Conservation (phyloP, 1,284 basidiomycete genomes). For the Athelia sp. region DNA sequence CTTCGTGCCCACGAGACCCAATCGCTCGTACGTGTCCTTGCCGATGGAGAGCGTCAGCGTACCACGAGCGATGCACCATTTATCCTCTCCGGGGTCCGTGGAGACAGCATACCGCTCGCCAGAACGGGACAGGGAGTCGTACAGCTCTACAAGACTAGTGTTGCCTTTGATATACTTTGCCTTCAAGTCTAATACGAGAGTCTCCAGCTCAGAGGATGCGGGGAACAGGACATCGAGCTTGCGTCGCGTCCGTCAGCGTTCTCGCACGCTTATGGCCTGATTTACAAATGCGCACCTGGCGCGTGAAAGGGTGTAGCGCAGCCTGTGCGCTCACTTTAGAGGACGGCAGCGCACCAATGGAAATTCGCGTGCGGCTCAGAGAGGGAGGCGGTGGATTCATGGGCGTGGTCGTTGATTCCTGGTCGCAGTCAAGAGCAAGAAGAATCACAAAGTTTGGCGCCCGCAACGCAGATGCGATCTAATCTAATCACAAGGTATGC, state of each 20-base stretch:
- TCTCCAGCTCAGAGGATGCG: conserved; percentile 28
- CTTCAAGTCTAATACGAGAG: conserved; percentile 31
- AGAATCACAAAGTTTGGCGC: too few species aligned
- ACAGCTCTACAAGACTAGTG: conserved; percentile 35
- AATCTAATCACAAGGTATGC: not conserved
- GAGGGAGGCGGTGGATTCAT: not conserved
- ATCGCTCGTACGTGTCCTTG: conserved; percentile 49
- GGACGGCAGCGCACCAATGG: conserved; percentile 25
- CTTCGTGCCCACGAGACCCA: conserved; percentile 50
- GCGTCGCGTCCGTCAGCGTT: conserved; percentile 2
- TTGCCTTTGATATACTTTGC: conserved; percentile 37
- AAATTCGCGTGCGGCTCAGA: conserved; percentile 22
- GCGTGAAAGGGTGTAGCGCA: conserved; percentile 43
- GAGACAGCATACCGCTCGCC: too few species aligned
- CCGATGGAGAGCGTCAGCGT: conserved; percentile 49
- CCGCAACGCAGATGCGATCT: not conserved
- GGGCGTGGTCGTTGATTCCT: too few species aligned
- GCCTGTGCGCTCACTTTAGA: conserved; percentile 28
- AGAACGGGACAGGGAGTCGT: conserved; percentile 14
- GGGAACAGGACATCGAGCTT: conserved; percentile 57
- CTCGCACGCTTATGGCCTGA: not conserved
- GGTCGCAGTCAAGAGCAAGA: too few species aligned
- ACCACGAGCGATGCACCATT: conserved; percentile 60
- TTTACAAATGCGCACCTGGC: conserved; percentile 36
- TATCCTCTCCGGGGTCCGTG: conserved; percentile 35